Conservation (phyloP, 2,329 filamentous ascomycete genomes). For the Aspergillus proliferans region DNA sequence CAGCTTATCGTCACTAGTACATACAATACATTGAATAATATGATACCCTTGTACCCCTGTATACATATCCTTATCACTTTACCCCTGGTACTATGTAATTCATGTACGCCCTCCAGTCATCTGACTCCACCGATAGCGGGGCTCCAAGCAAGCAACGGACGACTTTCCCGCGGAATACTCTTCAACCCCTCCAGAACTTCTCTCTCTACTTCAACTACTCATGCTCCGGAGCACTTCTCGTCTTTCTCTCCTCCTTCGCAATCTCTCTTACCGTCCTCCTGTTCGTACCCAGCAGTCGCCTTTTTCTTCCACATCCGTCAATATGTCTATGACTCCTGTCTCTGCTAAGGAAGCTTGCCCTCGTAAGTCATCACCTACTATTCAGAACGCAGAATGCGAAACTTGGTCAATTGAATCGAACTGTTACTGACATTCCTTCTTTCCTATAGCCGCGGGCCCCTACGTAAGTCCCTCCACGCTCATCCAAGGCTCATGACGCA, state of each 20-base stretch:
- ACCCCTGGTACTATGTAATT: no score
- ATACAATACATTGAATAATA: no score
- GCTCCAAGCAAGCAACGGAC: neutral
- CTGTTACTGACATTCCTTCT: conserved; percentile 5
- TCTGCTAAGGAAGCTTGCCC: conserved; percentile 40
- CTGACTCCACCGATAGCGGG: neutral
- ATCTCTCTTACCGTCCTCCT: conserved; percentile 6
- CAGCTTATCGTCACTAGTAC: no score
- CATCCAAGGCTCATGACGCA: neutral
- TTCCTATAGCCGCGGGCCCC: conserved; percentile 32
- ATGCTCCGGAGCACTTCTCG: conserved; percentile 22
- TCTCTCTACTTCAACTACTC: conserved; percentile 5
- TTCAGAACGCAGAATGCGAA: no score
- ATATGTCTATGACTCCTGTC: conserved; percentile 37
- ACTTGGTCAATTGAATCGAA: neutral
- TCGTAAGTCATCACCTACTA: conserved; percentile 28
- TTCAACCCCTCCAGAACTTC: neutral
- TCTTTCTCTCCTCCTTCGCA: conserved; percentile 10
- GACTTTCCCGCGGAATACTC: conserved; percentile 17
- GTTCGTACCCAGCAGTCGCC: conserved; percentile 2
- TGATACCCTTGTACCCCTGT: no score
- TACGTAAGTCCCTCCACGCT: conserved; percentile 31
- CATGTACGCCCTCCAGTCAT: neutral
- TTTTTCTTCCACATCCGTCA: conserved; percentile 13
- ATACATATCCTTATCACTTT: no score